A percentile compares a stretch with the other conserved stretches of the same genome.
These are phyloP conservation scores for Hemisphaericaspora xylanilytica DNA, from an alignment of 1,139 yeast genomes.

Conservation along the genomic window DNA sequence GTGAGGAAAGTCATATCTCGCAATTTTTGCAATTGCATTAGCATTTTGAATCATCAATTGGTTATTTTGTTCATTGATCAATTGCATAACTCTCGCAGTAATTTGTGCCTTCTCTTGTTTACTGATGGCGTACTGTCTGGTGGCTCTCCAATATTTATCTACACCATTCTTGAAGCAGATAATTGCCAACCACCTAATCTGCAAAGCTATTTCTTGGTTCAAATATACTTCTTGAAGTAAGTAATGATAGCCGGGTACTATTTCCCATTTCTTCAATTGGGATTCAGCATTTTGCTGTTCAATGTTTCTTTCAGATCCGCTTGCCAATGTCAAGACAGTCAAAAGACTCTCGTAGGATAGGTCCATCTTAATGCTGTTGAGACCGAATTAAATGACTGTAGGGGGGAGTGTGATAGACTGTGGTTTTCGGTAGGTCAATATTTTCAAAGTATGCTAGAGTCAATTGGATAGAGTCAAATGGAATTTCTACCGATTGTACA, in stretches of 20 bases:
- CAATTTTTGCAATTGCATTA: constrained; percentile 72
- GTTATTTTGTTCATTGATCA: constrained; percentile 66
- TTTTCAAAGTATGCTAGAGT: too few relatives aligned
- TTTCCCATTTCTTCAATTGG: constrained; percentile 68
- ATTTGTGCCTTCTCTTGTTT: constrained; percentile 71
- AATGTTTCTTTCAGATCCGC: constrained; percentile 44
- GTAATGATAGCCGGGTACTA: constrained; percentile 56
- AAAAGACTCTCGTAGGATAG: constrained; percentile 22
- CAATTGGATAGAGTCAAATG: too few relatives aligned
- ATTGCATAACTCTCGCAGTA: constrained; percentile 53
- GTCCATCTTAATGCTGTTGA: constrained; percentile 19
- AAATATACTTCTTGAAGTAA: constrained; percentile 61
- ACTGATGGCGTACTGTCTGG: constrained; percentile 54
- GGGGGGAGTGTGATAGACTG: neutral
- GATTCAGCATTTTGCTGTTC: constrained; percentile 64
- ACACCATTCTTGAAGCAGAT: constrained; percentile 87
- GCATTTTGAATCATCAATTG: constrained; percentile 82
- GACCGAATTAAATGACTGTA: neutral
- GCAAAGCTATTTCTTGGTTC: constrained; percentile 55
- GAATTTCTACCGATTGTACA: too few relatives aligned
- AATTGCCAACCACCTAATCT: constrained; percentile 80
- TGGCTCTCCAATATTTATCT: constrained; percentile 78
- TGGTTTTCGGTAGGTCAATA: too few relatives aligned
- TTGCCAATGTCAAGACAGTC: constrained; percentile 45
- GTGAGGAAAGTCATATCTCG: constrained; percentile 78